A percentile compares a stretch with the other conserved stretches of the same genome.
These are phyloP conservation scores for Alternaria sp. DNA, from an alignment of 2,329 filamentous ascomycete genomes.

Conservation along the genomic window DNA sequence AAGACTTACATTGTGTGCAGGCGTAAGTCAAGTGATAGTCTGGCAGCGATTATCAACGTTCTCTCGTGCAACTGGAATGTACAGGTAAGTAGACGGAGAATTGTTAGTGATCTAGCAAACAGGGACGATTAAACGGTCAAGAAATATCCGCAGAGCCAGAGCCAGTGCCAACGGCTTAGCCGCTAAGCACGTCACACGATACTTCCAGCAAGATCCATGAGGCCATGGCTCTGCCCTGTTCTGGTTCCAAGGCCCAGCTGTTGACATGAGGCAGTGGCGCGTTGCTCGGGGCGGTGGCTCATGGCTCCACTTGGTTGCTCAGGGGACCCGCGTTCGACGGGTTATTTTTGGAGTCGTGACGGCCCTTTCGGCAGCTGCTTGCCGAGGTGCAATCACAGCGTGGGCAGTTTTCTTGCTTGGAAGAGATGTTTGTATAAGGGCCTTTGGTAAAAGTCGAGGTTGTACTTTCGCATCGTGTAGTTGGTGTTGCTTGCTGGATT, in stretches of 20 bases:
- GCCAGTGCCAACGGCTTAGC: neutral
- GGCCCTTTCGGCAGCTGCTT: neutral
- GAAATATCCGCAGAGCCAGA: neutral
- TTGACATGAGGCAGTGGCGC: constrained; percentile 16
- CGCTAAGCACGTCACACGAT: constrained; percentile 13
- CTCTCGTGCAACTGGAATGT: neutral
- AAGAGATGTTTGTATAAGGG: neutral
- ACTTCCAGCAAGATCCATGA: neutral
- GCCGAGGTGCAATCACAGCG: neutral
- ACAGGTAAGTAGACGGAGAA: neutral
- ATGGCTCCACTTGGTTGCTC: constrained; percentile 26
- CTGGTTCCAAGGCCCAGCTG: neutral
- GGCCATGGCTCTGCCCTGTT: neutral
- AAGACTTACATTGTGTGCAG: neutral
- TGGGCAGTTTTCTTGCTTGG: neutral
- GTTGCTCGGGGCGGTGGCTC: too few species aligned
- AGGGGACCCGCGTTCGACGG: constrained; percentile 11
- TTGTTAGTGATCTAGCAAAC: neutral
- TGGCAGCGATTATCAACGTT: neutral
- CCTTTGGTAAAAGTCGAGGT: neutral
- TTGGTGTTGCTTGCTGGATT: neutral
- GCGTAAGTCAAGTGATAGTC: neutral
- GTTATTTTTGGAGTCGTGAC: constrained; percentile 26
- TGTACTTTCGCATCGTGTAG: neutral
- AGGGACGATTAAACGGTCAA: neutral